A percentile compares a stretch with the other conserved stretches of the same genome.
phyloP scores from a whole-genome alignment of 345 rosid species.

The Eucalyptus erythrocorys region DNA sequence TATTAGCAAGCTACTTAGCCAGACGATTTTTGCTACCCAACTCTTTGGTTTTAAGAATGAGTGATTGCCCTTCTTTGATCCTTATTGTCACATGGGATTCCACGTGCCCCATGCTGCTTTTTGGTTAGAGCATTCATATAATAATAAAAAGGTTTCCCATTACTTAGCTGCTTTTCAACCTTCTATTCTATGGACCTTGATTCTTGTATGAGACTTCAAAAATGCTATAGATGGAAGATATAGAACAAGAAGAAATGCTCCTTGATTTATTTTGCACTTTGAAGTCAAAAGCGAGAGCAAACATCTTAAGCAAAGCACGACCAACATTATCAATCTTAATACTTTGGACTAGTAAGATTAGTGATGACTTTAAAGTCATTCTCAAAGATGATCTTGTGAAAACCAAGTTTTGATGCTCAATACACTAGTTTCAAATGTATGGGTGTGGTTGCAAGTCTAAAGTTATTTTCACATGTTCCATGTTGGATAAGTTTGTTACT shows the following conservation, averaged over 20 bases:
- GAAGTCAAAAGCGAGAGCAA: not conserved
- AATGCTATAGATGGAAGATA: too few species aligned
- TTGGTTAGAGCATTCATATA: too few species aligned
- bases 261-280: not conserved
- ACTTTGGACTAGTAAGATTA: not conserved
- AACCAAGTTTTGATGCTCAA: not conserved
- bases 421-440: not conserved
- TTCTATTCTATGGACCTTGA: too few species aligned
- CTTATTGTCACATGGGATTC: not conserved
- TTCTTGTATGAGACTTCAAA: too few species aligned
- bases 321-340: not conserved
- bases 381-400: not conserved
- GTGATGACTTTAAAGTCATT: not conserved
- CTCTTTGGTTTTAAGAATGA: not conserved
- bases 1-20: not conserved
- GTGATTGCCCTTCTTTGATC: not conserved
- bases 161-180: too few species aligned
- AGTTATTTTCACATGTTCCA: not conserved
- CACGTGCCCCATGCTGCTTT: too few species aligned
- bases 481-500: not conserved
- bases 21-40: accelerated
- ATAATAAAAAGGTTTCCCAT: too few species aligned
- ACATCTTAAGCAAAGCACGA: not conserved
- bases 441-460: not conserved
- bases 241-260: too few species aligned